phyloP scores from a whole-genome alignment of 805 yeast species.

The Metschnikowia chrysomelidarum region DNA sequence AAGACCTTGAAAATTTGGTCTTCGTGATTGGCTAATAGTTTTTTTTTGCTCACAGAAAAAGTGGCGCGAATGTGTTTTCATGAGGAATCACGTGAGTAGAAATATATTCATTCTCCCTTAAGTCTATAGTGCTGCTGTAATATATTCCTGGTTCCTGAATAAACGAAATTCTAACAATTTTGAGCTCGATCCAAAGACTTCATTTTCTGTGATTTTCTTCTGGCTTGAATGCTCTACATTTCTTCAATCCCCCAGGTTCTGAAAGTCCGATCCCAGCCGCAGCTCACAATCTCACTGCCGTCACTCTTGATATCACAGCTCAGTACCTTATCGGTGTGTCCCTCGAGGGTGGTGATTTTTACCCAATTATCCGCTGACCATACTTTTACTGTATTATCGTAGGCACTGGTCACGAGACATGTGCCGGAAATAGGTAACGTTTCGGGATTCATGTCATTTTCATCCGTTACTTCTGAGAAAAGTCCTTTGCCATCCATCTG shows the following conservation, averaged over 20 bases:
- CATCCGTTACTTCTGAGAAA: conserved; percentile 27
- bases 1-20: too few species aligned
- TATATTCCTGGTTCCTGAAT: too few species aligned
- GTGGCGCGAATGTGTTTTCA: too few species aligned
- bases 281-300: conserved; percentile 48
- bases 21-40: too few species aligned
- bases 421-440: conserved; percentile 38
- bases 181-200: too few species aligned
- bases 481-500: too few species aligned
- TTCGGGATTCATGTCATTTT: conserved; percentile 28
- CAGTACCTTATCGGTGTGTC: conserved; percentile 67
- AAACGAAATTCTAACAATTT: too few species aligned
- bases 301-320: conserved; percentile 54
- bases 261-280: conserved; percentile 85
- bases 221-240: neutral
- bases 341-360: conserved; percentile 49
- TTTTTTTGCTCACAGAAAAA: too few species aligned
- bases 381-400: conserved; percentile 62
- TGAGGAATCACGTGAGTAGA: too few species aligned
- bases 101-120: too few species aligned
- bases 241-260: conserved; percentile 53
- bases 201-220: too few species aligned
- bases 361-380: conserved; percentile 74
- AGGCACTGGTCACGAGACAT: conserved; percentile 59
- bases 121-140: too few species aligned